A percentile compares a stretch with the other conserved stretches of the same genome.
Evolutionary conservation across 2,329 filamentous ascomycete genomes (phyloP).

Genomic region (Scytalidium lignicola): DNA sequence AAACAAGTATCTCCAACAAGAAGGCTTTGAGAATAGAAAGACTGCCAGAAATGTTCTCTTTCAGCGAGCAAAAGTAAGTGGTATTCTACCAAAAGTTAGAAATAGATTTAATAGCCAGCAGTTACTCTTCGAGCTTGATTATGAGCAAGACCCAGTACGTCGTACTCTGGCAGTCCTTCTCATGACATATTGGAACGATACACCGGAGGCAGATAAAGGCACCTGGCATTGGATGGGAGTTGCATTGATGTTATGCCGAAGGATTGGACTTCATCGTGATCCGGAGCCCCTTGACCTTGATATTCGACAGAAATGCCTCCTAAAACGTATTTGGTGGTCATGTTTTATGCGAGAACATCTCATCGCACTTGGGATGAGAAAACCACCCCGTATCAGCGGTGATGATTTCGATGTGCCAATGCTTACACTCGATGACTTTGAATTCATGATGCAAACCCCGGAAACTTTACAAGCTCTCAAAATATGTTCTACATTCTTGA

Average conservation of each 20-base stretch:
- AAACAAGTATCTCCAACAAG: constrained; percentile 65
- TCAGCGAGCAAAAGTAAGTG: constrained; percentile 57
- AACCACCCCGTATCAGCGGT: neutral
- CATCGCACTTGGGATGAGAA: constrained; percentile 55
- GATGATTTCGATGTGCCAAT: constrained; percentile 2
- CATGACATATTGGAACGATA: constrained; percentile 96
- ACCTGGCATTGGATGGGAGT: constrained; percentile 98
- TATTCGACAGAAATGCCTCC: constrained; percentile 65
- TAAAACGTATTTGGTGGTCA: constrained; percentile 95
- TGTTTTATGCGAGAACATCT: constrained; percentile 89
- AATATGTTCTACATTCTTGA: too few relatives aligned
- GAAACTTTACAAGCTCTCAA: too few relatives aligned
- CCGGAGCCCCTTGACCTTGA: constrained; percentile 68
- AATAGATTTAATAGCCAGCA: neutral
- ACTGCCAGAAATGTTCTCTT: constrained; percentile 81
- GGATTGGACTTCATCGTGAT: constrained; percentile 84
- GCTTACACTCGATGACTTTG: constrained; percentile 10
- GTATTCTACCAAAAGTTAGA: neutral
- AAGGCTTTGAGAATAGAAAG: constrained; percentile 71
- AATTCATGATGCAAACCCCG: neutral
- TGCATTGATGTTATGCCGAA: constrained; percentile 82
- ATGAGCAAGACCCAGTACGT: constrained; percentile 79
- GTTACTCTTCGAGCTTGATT: constrained; percentile 89
- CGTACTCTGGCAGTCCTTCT: constrained; percentile 80
- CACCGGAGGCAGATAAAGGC: constrained; percentile 89